phyloP scores from a whole-genome alignment of 768 basidiomycete genomes.

The Lactifluus subvellereus region DNA sequence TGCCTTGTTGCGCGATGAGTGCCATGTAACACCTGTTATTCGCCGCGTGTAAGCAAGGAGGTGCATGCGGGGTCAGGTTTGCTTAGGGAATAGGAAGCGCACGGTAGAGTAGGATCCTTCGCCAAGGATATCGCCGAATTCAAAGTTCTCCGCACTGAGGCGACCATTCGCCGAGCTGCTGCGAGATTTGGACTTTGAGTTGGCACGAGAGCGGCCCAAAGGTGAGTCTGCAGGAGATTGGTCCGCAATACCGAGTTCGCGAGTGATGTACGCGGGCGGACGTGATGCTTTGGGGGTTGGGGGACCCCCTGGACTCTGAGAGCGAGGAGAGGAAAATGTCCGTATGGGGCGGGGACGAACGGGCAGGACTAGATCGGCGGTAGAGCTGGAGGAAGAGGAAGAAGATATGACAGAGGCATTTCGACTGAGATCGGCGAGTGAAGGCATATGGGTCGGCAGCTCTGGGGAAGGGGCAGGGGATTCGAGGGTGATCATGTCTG shows the following conservation, averaged over 20 bases:
- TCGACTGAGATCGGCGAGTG: constrained; percentile 62
- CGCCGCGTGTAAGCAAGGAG: constrained; percentile 14
- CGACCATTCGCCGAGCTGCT: constrained; percentile 44
- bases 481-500: constrained; percentile 36
- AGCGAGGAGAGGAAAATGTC: constrained; percentile 59
- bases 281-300: constrained; percentile 33
- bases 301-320: constrained; percentile 45
- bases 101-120: constrained; percentile 83
- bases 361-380: constrained; percentile 36
- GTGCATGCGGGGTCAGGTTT: neutral
- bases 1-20: constrained; percentile 50
- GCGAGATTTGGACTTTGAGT: constrained; percentile 36
- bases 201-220: constrained; percentile 28
- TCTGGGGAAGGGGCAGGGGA: constrained; percentile 33
- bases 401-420: constrained; percentile 72
- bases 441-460: constrained; percentile 28
- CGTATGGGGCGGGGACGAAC: constrained; percentile 49
- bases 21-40: constrained; percentile 50
- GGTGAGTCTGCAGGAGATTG: constrained; percentile 20
- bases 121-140: constrained; percentile 67
- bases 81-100: constrained; percentile 29
- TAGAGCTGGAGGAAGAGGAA: constrained; percentile 44
- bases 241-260: constrained; percentile 44
- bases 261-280: constrained; percentile 54
- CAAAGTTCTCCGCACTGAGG: constrained; percentile 55